A percentile compares a stretch with the other conserved stretches of the same genome.
Conservation (phyloP, 192 early-diverging fungal species). For the Hyaloraphidium curvatum region DNA sequence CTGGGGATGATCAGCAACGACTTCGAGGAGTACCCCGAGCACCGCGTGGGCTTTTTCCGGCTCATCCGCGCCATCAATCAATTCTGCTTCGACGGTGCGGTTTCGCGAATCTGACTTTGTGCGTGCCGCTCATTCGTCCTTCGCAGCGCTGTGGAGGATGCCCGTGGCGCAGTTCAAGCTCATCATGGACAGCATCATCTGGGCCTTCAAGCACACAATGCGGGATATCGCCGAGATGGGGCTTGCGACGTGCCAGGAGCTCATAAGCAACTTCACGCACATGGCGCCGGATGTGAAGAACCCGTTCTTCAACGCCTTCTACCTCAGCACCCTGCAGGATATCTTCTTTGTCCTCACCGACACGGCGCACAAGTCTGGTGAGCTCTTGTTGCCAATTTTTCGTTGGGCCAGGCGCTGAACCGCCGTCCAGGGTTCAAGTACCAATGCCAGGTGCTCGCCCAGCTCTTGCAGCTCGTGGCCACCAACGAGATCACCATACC, state of each 20-base stretch:
- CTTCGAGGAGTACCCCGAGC: constrained; percentile 93
- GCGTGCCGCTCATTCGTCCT: not conserved
- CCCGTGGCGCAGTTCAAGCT: constrained; percentile 74
- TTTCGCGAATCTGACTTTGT: constrained; percentile 4
- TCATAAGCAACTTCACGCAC: constrained; percentile 68
- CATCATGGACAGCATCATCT: constrained; percentile 86
- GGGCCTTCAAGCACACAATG: constrained; percentile 98
- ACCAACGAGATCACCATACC: constrained; percentile 65
- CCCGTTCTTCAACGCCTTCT: constrained; percentile 83
- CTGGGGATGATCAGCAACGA: constrained; percentile 99
- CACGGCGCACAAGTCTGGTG: constrained; percentile 91
- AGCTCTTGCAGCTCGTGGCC: constrained; percentile 75
- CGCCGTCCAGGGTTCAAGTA: constrained; percentile 57
- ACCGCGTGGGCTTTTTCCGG: constrained; percentile 86
- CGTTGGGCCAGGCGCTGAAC: not conserved
- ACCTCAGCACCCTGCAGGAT: constrained; percentile 77
- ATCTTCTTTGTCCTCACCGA: constrained; percentile 93
- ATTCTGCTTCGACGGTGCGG: constrained; percentile 71
- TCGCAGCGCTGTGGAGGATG: constrained; percentile 55
- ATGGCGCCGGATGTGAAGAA: constrained; percentile 57
- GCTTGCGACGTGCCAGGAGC: constrained; percentile 63
- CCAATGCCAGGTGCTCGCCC: constrained; percentile 74
- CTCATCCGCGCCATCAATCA: constrained; percentile 77
- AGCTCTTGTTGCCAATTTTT: constrained; percentile 7
- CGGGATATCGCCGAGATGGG: constrained; percentile 89